Conservation (phyloP, 805 yeast species). For the Suhomyces tanzawaensis region DNA sequence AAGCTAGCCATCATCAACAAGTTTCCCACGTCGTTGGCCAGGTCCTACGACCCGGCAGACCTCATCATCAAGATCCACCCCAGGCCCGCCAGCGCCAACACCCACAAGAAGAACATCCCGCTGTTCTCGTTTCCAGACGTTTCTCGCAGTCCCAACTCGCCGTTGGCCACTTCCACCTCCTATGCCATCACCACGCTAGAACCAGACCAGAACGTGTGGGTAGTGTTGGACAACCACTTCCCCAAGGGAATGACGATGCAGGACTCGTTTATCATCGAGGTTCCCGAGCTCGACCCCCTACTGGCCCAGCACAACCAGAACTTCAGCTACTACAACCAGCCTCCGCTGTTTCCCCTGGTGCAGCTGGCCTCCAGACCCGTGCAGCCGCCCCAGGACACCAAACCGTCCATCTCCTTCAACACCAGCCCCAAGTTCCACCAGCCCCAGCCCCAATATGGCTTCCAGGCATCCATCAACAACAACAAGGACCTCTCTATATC, state of each 20-base stretch:
- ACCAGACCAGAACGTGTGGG: constrained; percentile 64
- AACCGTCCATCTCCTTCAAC: background rate
- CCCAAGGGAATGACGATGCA: constrained; percentile 67
- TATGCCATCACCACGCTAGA: constrained; percentile 31
- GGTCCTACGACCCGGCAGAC: constrained; percentile 68
- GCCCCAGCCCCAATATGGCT: constrained; percentile 34
- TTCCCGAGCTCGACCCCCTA: background rate
- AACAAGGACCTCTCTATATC: constrained; percentile 27
- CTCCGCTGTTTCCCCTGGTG: no score
- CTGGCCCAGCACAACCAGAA: constrained; percentile 7
- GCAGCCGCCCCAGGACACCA: background rate
- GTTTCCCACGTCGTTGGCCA: constrained; percentile 65
- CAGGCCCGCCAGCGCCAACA: background rate
- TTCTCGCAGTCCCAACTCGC: constrained; percentile 10
- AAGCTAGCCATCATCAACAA: constrained; percentile 62
- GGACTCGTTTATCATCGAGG: constrained; percentile 61
- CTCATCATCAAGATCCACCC: constrained; percentile 38
- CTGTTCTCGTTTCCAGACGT: constrained; percentile 12
- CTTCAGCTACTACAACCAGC: background rate
- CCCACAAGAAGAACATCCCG: background rate
- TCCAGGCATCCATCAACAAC: constrained; percentile 6
- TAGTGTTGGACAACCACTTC: constrained; percentile 54
- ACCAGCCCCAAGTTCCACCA: constrained; percentile 21
- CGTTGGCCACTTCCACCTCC: constrained; percentile 9
- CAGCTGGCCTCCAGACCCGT: background rate